Base-by-base conservation (phyloP, 1,284 basidiomycete genomes). In the Amylostereum areolatum region DNA sequence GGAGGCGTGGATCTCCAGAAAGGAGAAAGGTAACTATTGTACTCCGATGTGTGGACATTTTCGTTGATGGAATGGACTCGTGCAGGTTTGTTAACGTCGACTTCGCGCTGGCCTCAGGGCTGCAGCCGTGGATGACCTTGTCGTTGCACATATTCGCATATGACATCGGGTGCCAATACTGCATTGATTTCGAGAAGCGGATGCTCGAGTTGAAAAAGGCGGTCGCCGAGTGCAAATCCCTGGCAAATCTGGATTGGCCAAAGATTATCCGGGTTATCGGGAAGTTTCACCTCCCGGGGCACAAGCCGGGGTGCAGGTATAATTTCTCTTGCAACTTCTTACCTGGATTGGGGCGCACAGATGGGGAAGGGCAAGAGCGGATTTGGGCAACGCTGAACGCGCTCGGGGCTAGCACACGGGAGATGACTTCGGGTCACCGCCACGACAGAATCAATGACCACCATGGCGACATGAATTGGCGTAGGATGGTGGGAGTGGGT, bases 391-490 rank as follows among this genome's bases (percentile, higher is more conserved):
- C 30, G 5, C 42, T 50, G 18, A 54, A 54, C n/a, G 42, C 39
- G 3, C 9, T 60, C 8, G 50, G 42, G 5, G 41, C 18, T 1
- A 54, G 55, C 12, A 58, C 56, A 4, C 46, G 53, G 4, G 57
- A 59, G 33, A 63, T 62, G 61, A 49, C 50, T 2, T 27, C 51
- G 0, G 57, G 57, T 4, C 48, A 57, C 42, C 47, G 59, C 1
- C 49, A 55, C 4, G 58, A 63, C 46, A 51, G 49, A 3, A 29
- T 67, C 4, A 57, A 66, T 27, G 57, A 58, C 12, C 48, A 48
- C 31, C 54, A 46, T 25, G 24, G 37, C 18, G 50, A 46, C 27
- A 47, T 45, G 42, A 57, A 57, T 29, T 52, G 46, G 42, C 28
- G 40, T 6, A 56, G 52, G 25, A 27, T 53, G 3, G 27, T 44